A percentile compares a stretch with the other conserved stretches of the same genome.
Evolutionary conservation across 352 stramenopile species (phyloP).

Genomic region (Pythium rhizo-oryzae): DNA sequence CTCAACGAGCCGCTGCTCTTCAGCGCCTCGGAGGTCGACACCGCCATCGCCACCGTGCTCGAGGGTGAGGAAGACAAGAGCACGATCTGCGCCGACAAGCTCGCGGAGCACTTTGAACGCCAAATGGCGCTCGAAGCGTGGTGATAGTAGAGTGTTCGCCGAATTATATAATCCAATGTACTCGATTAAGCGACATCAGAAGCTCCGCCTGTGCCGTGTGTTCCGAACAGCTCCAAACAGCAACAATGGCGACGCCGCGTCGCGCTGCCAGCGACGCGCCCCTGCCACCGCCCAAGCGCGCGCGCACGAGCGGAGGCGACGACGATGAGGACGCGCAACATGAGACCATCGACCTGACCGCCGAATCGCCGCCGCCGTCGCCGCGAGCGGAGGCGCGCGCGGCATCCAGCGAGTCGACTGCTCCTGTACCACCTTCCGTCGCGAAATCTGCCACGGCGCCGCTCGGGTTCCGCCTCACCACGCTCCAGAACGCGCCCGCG

Average conservation of each 20-base stretch:
- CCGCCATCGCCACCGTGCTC: constrained; percentile 51
- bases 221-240: no score
- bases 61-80: constrained; percentile 38
- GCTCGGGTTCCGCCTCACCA: constrained; percentile 28
- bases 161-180: background rate
- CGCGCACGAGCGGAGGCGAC: background rate
- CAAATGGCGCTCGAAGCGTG: background rate
- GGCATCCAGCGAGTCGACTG: background rate
- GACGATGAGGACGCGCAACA: background rate
- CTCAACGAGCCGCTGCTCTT: constrained; percentile 75
- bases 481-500: constrained; percentile 21
- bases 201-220: background rate
- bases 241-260: background rate
- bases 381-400: background rate
- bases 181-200: background rate
- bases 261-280: background rate
- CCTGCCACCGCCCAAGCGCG: constrained; percentile 6
- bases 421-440: background rate
- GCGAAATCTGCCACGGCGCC: background rate
- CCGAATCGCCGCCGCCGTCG: constrained; percentile 10
- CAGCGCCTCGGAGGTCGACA: constrained; percentile 65
- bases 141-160: no score
- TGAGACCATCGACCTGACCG: constrained; percentile 18
- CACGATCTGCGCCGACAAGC: constrained; percentile 55
- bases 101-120: constrained; percentile 65